These are phyloP conservation scores for Cyclocybe cylindracea DNA, from an alignment of 768 basidiomycete species.

Conservation along the genomic window DNA sequence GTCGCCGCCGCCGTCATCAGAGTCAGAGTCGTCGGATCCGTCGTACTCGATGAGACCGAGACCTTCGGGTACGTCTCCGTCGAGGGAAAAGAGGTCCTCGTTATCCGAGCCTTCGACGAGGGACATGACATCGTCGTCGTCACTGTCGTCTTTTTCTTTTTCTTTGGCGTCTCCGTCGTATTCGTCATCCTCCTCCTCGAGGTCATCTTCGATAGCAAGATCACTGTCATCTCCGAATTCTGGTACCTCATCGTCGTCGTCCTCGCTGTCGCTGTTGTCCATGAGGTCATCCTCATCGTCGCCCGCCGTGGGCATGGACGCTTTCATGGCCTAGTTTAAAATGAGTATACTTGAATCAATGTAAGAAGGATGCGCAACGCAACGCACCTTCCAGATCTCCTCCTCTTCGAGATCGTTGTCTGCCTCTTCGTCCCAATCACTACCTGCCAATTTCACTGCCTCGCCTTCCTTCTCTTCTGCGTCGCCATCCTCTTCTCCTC, in stretches of 20 bases:
- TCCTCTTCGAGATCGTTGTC: conserved; percentile 49
- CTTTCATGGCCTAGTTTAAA: conserved; percentile 76
- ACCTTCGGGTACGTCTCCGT: conserved; percentile 54
- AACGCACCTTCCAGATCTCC: conserved; percentile 84
- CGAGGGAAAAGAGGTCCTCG: conserved; percentile 64
- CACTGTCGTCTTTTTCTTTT: conserved; percentile 34
- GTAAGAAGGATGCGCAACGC: background rate
- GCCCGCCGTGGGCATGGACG: conserved; percentile 68
- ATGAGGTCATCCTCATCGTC: conserved; percentile 49
- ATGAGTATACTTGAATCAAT: conserved; percentile 2
- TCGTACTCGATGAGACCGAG: conserved; percentile 65
- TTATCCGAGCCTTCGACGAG: conserved; percentile 69
- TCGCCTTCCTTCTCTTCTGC: conserved; percentile 36
- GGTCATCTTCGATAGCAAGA: conserved; percentile 20
- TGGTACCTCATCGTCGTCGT: conserved; percentile 26
- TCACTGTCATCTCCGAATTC: conserved; percentile 26
- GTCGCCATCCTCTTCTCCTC: conserved; percentile 37
- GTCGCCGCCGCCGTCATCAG: conserved; percentile 45
- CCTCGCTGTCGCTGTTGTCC: conserved; percentile 37
- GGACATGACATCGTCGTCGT: conserved; percentile 49
- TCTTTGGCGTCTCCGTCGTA: conserved; percentile 33
- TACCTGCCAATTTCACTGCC: conserved; percentile 37
- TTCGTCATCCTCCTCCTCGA: conserved; percentile 27
- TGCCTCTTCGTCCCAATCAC: conserved; percentile 35
- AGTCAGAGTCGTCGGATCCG: conserved; percentile 48